Conservation (phyloP, 768 basidiomycete species). For the Saitozyma podzolica region DNA sequence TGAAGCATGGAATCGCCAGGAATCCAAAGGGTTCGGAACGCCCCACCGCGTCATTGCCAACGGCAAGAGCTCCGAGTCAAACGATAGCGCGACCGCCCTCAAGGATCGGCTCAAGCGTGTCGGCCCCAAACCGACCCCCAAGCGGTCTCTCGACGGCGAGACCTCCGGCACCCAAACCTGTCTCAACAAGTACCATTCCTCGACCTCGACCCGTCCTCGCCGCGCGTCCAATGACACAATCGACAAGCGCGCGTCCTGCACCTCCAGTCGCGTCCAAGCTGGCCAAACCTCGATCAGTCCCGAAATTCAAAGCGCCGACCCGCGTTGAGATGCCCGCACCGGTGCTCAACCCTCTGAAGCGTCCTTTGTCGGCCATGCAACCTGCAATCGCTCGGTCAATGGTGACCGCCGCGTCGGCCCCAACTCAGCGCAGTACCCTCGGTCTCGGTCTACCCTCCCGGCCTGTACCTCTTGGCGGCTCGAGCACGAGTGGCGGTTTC, state of each 20-base stretch:
- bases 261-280: not conserved
- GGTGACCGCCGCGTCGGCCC: not conserved
- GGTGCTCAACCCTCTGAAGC: conserved; percentile 13
- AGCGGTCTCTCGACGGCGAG: too few relatives aligned
- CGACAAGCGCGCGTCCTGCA: not conserved
- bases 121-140: too few relatives aligned
- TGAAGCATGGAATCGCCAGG: not conserved
- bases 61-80: not conserved
- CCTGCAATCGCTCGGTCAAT: not conserved
- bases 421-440: not conserved
- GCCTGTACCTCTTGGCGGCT: not conserved
- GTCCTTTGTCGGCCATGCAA: conserved; percentile 2
- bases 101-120: not conserved
- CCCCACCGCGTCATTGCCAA: not conserved
- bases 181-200: not conserved
- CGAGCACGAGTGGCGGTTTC: not conserved
- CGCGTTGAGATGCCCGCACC: not conserved
- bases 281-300: not conserved
- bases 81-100: not conserved
- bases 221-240: not conserved
- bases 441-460: not conserved
- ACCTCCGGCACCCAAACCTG: not conserved
- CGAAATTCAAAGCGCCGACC: not conserved
- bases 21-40: not conserved
- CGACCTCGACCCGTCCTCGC: not conserved